Evolutionary conservation across 1,139 yeast species (phyloP).

Genomic region (Yamadazyma pseudoaaseri): DNA sequence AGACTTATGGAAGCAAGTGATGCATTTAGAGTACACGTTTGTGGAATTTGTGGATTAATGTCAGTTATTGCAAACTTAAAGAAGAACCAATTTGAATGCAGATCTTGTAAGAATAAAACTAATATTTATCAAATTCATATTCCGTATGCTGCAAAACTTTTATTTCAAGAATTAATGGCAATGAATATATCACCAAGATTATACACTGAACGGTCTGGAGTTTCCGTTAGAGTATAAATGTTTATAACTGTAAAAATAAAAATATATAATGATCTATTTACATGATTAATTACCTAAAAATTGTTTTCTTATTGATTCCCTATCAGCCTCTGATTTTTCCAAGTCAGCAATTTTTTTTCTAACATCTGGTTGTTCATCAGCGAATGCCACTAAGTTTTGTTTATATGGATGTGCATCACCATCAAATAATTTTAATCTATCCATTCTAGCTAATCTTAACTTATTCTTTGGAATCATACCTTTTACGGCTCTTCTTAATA

Average conservation of each 20-base stretch:
- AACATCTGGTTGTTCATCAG: slow-evolving; percentile 69
- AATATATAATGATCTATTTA: slow-evolving; percentile 10
- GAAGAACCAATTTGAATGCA: slow-evolving; percentile 96
- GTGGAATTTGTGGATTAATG: slow-evolving; percentile 98
- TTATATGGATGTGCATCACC: slow-evolving; percentile 87
- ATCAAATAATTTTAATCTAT: slow-evolving; percentile 81
- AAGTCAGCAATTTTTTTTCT: slow-evolving; percentile 39
- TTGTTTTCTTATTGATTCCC: slow-evolving; percentile 34
- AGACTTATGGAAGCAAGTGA: slow-evolving; percentile 98
- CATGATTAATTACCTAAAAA: slow-evolving; percentile 26
- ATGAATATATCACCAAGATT: slow-evolving; percentile 93
- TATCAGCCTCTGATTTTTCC: slow-evolving; percentile 33
- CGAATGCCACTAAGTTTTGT: slow-evolving; percentile 79
- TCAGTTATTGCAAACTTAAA: slow-evolving; percentile 94
- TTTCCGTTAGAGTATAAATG: slow-evolving; percentile 39
- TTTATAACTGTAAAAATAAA: no score
- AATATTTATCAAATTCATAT: slow-evolving; percentile 96
- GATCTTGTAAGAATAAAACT: slow-evolving; percentile 97
- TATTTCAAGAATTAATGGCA: slow-evolving; percentile 98
- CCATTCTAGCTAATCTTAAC: slow-evolving; percentile 74
- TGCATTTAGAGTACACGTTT: slow-evolving; percentile 96
- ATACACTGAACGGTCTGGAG: slow-evolving; percentile 63
- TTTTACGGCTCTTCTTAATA: slow-evolving; percentile 80
- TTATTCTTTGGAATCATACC: slow-evolving; percentile 96
- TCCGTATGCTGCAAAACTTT: slow-evolving; percentile 94